Percentiles rank a stretch among this genome's conserved stretches.
phyloP scores from a whole-genome alignment of 2,329 filamentous ascomycete species.

The Neophaeococcomyces aloes region DNA sequence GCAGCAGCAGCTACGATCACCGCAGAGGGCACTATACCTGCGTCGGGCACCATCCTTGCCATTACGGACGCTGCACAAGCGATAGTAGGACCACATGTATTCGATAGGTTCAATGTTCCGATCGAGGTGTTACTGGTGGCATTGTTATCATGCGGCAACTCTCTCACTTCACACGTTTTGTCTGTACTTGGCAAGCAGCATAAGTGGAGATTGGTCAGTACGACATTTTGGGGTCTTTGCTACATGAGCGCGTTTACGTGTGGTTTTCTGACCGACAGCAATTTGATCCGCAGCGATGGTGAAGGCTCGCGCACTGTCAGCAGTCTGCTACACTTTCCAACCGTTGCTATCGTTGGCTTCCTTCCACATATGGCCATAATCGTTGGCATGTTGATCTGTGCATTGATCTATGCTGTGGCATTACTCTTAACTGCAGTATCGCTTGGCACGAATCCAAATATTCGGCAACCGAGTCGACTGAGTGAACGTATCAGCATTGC shows the following conservation, averaged over 20 bases:
- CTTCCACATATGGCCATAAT: slow-evolving; percentile 87
- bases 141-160: slow-evolving; percentile 79
- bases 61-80: slow-evolving; percentile 22
- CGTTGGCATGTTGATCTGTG: slow-evolving; percentile 64
- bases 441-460: slow-evolving; percentile 40
- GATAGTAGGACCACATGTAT: slow-evolving; percentile 44
- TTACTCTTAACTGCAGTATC: slow-evolving; percentile 64
- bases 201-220: slow-evolving; percentile 71
- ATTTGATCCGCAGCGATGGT: slow-evolving; percentile 19
- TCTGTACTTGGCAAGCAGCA: slow-evolving; percentile 72
- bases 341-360: slow-evolving; percentile 88
- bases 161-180: slow-evolving; percentile 71
- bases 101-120: slow-evolving; percentile 74
- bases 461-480: slow-evolving; percentile 35
- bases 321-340: slow-evolving; percentile 76
- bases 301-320: slow-evolving; percentile 25
- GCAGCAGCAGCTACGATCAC: slow-evolving; percentile 31
- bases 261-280: slow-evolving; percentile 51
- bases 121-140: slow-evolving; percentile 81
- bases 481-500: slow-evolving; percentile 57
- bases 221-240: slow-evolving; percentile 77
- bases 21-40: slow-evolving; percentile 14
- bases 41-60: slow-evolving; percentile 29
- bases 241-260: slow-evolving; percentile 80
- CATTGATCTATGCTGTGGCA: slow-evolving; percentile 65